Evolutionary conservation across 148 eudicot species (phyloP).

Genomic region (Polygonum maritimum): DNA sequence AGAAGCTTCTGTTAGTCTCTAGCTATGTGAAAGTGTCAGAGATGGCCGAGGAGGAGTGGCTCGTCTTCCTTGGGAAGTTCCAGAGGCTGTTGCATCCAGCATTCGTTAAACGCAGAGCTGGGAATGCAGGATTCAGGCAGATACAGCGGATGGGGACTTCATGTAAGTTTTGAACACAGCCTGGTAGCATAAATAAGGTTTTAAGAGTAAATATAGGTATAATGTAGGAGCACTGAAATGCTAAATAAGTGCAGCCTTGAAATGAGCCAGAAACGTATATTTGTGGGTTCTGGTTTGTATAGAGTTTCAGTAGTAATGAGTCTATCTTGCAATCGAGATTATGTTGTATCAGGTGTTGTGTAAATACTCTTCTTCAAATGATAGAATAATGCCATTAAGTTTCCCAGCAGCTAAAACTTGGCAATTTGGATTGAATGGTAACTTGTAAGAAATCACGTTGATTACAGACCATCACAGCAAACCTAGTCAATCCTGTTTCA

Average conservation of each 20-base stretch:
- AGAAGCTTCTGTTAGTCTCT: constrained; percentile 18
- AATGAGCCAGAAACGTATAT: constrained; percentile 1
- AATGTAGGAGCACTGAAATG: neutral
- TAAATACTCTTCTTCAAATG: neutral
- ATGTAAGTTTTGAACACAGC: constrained; percentile 25
- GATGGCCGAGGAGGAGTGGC: constrained; percentile 39
- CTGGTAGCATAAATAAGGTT: neutral
- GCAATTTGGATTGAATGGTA: no score
- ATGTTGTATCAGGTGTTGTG: neutral
- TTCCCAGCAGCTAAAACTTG: no score
- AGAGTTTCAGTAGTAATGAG: neutral
- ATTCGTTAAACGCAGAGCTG: constrained; percentile 16
- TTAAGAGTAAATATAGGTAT: neutral
- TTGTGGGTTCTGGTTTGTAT: neutral
- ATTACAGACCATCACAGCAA: neutral
- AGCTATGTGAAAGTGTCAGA: constrained; percentile 36
- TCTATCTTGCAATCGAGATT: neutral
- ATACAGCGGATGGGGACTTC: constrained; percentile 38
- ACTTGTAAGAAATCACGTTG: no score
- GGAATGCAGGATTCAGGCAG: constrained; percentile 16
- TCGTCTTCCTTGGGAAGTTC: constrained; percentile 25
- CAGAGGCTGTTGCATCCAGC: constrained; percentile 30
- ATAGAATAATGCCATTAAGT: no score
- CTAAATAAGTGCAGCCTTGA: neutral
- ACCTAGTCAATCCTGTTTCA: neutral